Evolutionary conservation across 2,329 filamentous ascomycete species (phyloP), one percentile per base, ranked within the genome.

Genomic region (Cercospora sp.): DNA sequence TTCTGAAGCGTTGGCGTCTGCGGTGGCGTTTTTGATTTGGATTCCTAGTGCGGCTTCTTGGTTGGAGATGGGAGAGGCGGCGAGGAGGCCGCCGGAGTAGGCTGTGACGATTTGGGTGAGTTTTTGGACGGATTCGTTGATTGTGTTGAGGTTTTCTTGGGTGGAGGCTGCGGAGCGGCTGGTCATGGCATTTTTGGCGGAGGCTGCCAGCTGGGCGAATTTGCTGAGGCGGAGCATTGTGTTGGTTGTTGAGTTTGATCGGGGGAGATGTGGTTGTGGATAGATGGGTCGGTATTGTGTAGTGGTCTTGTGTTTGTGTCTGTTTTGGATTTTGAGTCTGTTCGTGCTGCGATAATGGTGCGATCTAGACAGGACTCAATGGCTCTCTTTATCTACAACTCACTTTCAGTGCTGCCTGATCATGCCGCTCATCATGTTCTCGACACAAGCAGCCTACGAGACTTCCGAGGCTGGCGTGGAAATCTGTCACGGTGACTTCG

Each of bases 11-110:
- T 72, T 67, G 43, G 69, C 70, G 45, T 73, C 71, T 24, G 58
- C 34, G 60, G 66, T 72, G 32, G 71, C 68, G 63, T 72, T 70
- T 59, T 73, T 73, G 66, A 72, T 71, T 10, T 71, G 61, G 24
- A 70, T 63, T 24, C 66, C 66, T 0, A 73, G 69, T 0, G 66
- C 63, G 30, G 70, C 73, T 65, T 73, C 70, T 51, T 72, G 66
- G 55, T 59, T 68, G 45, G 71, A 71, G 68, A 74, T 73, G 58
- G 66, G 60, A 3, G 62, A 59, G 40, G 71, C 72, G 59, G 71
- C 73, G 43, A 74, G 69, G 40, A 73, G 67, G n/a, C 71, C 71
- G 21, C 71, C 71, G 32, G 30, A 24, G 63, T 73, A 73, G 40
- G 59, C 61, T 12, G 53, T 45, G 43, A 70, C 62, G 21, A 68